Evolutionary conservation across 768 basidiomycete species (phyloP).

Genomic region (Antrodiella citrinella): DNA sequence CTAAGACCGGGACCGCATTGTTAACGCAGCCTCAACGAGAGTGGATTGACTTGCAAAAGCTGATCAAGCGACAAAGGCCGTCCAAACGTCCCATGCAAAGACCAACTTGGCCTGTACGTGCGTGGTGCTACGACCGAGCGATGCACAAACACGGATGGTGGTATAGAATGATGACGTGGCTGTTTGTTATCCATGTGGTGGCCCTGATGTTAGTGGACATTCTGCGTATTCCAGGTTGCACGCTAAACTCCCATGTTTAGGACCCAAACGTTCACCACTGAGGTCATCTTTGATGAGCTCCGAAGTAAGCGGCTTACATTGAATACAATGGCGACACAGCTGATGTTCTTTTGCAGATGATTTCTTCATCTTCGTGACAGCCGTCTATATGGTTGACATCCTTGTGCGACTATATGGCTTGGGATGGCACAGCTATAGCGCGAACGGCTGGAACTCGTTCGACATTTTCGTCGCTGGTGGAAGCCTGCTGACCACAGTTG

Average conservation of each 20-base stretch:
- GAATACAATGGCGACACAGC: background rate
- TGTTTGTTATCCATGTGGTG: conserved; percentile 78
- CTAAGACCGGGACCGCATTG: conserved; percentile 79
- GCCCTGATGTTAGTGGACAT: conserved; percentile 60
- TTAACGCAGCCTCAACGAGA: conserved; percentile 82
- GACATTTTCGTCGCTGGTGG: conserved; percentile 77
- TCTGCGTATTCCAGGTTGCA: background rate
- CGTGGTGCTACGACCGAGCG: conserved; percentile 91
- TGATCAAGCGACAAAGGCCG: conserved; percentile 80
- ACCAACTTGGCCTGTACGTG: conserved; percentile 46
- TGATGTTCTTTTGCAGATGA: conserved; percentile 38
- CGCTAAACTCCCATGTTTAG: conserved; percentile 29
- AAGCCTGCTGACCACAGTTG: conserved; percentile 74
- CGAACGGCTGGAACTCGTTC: conserved; percentile 92
- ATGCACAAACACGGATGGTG: conserved; percentile 92
- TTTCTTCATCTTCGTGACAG: conserved; percentile 68
- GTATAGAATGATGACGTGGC: conserved; percentile 67
- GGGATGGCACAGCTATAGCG: conserved; percentile 76
- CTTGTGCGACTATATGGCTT: conserved; percentile 73
- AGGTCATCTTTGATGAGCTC: conserved; percentile 39
- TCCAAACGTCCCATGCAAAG: conserved; percentile 67
- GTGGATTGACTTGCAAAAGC: conserved; percentile 90
- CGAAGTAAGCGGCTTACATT: conserved; percentile 43
- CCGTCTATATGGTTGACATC: conserved; percentile 72
- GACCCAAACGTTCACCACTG: conserved; percentile 68